Evolutionary conservation across 805 yeast species (phyloP), one percentile per base, ranked within the genome.

Genomic region (Candida adriatica): DNA sequence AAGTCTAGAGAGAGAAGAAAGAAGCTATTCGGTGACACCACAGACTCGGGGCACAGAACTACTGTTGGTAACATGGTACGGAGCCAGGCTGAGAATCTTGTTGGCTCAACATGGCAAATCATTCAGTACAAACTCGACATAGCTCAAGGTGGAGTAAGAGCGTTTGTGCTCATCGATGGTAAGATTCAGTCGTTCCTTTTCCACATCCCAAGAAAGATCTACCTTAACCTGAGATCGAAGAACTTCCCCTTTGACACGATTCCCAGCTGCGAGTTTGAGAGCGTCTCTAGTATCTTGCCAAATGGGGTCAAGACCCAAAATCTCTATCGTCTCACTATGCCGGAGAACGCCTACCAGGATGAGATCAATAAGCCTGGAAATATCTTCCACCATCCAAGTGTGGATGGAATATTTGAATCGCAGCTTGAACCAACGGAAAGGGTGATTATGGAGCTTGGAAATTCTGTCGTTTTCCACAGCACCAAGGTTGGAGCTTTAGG

Each of bases 61-160:
- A 58, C 73, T 4, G 77, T 90, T 26, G 81, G 87, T 7, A 70
- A 70, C 14, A 68, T 87, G 64, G 63, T 87, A 26, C 70, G 82
- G 31, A 70, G 72, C 30, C 92, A 83, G 46, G 94, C 94, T 0
- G 95, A 81, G 49, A 70, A 67, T 24, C 76, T 80, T 46, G 81
- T 85, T 8, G 79, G 79, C 6, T 66, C 84, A 1, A 71, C 77
- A 19, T 92, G 99, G 99, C 86, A 87, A 40, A 66, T 92, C 22
- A 55, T 92, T 21, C 87, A 86, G 44, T 76, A 84, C 47, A 71
- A 71, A 38, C 46, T 56, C 8, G 77, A 78, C 25, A 63, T 66
- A 1, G 55, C 46, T 24, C 80, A 85, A 0, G 97, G 96, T n/a
- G 79, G 73, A 30, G 62, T 90, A 18, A 78, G 75, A 36, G 96